A percentile compares a stretch with the other conserved stretches of the same genome.
These are phyloP conservation scores for Jamesozyma jinghongensis DNA, from an alignment of 805 yeast genomes.

Conservation along the genomic window DNA sequence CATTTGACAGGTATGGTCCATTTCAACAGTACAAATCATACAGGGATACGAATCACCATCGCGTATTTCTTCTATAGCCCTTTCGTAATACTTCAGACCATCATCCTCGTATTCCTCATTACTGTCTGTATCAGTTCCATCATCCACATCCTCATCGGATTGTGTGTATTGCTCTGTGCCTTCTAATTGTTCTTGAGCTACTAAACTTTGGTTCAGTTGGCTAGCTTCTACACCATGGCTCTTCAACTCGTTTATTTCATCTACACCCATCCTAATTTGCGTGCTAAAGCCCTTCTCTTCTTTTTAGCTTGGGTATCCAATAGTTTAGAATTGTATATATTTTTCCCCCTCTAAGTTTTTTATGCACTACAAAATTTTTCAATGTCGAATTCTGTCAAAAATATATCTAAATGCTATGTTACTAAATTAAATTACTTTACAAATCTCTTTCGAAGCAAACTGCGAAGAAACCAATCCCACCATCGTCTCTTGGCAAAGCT, in stretches of 20 bases:
- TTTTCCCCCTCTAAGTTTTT: too few species aligned
- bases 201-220: background rate
- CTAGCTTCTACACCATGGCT: too few species aligned
- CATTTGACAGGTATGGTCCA: conserved; percentile 53
- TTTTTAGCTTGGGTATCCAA: too few species aligned
- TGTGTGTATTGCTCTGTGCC: conserved; percentile 9
- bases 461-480: conserved; percentile 98
- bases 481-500: conserved; percentile 78
- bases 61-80: conserved; percentile 26
- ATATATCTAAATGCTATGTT: too few species aligned
- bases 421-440: background rate
- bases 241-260: conserved; percentile 1
- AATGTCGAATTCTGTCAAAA: too few species aligned
- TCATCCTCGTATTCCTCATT: background rate
- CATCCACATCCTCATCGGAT: background rate
- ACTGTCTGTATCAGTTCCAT: conserved; percentile 3
- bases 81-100: conserved; percentile 25
- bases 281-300: too few species aligned
- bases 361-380: too few species aligned
- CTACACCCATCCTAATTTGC: background rate
- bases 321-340: too few species aligned
- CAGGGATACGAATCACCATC: conserved; percentile 65
- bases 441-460: conserved; percentile 58
- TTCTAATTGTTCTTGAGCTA: conserved; percentile 5
- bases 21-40: conserved; percentile 78